These are phyloP conservation scores for California macrophylla DNA, from an alignment of 441 rosid genomes.

Conservation along the genomic window DNA sequence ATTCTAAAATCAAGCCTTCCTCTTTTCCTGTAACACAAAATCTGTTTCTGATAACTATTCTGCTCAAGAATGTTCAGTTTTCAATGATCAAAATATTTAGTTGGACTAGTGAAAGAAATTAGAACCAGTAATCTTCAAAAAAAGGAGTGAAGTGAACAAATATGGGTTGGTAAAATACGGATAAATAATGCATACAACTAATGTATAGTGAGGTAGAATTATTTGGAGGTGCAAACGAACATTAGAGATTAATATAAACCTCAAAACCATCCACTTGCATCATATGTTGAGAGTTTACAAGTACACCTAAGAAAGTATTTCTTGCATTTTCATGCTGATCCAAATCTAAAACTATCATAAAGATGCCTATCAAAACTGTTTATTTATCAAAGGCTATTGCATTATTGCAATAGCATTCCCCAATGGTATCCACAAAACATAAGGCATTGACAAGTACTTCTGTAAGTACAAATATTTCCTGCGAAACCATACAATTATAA, in stretches of 20 bases:
- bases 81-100: not conserved
- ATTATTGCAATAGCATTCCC: not conserved
- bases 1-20: not conserved
- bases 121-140: not conserved
- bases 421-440: not conserved
- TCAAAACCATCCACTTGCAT: not conserved
- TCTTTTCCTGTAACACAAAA: not conserved
- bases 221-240: not conserved
- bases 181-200: too few species aligned
- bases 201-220: not conserved
- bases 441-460: not conserved
- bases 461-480: not conserved
- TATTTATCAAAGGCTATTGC: not conserved
- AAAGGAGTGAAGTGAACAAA: not conserved
- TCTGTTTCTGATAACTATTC: not conserved
- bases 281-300: not conserved
- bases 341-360: not conserved
- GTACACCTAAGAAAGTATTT: not conserved
- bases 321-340: not conserved
- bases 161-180: not conserved
- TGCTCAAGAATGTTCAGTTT: not conserved
- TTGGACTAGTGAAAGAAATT: not conserved
- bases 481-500: not conserved
- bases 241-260: not conserved
- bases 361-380: too few species aligned